Percentiles rank a stretch among this genome's conserved stretches.
Conservation (phyloP, 1,139 yeast genomes). For the Groenewaldozyma auringiensis region DNA sequence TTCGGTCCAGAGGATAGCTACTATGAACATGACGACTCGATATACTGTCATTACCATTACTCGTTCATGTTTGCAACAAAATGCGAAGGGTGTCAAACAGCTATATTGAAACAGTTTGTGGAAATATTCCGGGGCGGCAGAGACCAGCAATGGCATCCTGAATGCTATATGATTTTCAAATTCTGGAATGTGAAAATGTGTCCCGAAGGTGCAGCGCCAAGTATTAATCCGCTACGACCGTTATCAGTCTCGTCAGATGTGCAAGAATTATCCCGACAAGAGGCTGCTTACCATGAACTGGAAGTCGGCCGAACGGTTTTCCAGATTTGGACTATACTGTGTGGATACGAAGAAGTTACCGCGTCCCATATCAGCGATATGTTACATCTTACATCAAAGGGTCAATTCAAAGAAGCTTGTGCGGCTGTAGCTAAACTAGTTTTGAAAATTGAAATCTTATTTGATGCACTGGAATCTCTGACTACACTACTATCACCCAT, state of each 20-base stretch:
- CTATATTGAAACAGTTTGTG: constrained; percentile 89
- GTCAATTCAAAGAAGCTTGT: constrained; percentile 64
- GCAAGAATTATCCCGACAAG: constrained; percentile 40
- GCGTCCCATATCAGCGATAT: constrained; percentile 89
- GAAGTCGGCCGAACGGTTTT: constrained; percentile 62
- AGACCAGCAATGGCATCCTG: constrained; percentile 98
- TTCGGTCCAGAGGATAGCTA: constrained; percentile 91
- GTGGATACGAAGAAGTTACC: constrained; percentile 86
- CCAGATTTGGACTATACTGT: constrained; percentile 80
- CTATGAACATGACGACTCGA: constrained; percentile 76
- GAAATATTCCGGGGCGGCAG: constrained; percentile 90
- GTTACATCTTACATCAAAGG: constrained; percentile 78
- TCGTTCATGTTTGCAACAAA: constrained; percentile 75
- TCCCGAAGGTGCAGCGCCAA: constrained; percentile 22
- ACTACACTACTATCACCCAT: constrained; percentile 22
- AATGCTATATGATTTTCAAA: constrained; percentile 94
- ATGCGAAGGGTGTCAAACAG: constrained; percentile 89
- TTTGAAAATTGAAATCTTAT: constrained; percentile 65
- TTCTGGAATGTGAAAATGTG: constrained; percentile 80
- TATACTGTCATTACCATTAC: constrained; percentile 89
- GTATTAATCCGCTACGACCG: constrained; percentile 19
- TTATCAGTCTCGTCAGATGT: constrained; percentile 16
- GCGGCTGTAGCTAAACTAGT: constrained; percentile 68
- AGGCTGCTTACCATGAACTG: constrained; percentile 49
- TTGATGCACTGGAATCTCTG: constrained; percentile 60